Evolutionary conservation across 2,329 filamentous ascomycete species (phyloP), one percentile per base, ranked within the genome.

Genomic region (Fusarium odoratissimum): DNA sequence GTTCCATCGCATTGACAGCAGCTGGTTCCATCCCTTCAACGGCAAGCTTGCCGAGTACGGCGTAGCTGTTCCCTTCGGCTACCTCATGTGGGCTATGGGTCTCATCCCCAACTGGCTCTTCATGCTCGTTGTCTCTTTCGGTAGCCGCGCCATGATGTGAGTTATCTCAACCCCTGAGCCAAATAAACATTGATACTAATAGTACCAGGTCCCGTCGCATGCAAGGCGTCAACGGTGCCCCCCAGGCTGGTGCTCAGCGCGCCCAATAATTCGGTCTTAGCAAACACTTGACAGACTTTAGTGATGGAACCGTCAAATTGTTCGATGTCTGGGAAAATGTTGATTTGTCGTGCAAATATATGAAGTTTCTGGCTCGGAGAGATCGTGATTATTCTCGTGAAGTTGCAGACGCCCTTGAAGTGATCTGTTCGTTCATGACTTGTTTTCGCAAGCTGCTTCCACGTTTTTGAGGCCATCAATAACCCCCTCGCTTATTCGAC

Each of bases 111-210:
- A 91, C 85, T 95, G 93, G 93, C 83, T 90, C 61, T 91, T 94
- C 79, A 95, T 95, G 93, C 86, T 95, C 75, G 80, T 89, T 54
- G 86, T 95, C 75, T 93, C 91, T 59, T 90, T 95, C 80, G 78
- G 92, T 72, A 94, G 91, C 86, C 88, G 93, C 79, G 88, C 86
- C 64, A 88, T 95, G 82, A 94, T 95, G 93, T 94, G 84, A 88
- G 92, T 86, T 60, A 25, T 41, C 23, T 12, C 37, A 35, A 28
- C 10, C 23, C 51, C 38, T 17, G 62, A 71, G 54, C 44, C 19
- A 44, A 40, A 28, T 58, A 52, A 35, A 30, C 56, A 44, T 31
- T 31, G 21, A 52, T 69, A 54, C 79, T 81, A 69, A 81, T 67
- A 61, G 19, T n/a, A 14, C 31, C 48, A 86, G 84, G 83, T 76